phyloP scores from a whole-genome alignment of 148 eudicot species.

The Diospyros lotus region DNA sequence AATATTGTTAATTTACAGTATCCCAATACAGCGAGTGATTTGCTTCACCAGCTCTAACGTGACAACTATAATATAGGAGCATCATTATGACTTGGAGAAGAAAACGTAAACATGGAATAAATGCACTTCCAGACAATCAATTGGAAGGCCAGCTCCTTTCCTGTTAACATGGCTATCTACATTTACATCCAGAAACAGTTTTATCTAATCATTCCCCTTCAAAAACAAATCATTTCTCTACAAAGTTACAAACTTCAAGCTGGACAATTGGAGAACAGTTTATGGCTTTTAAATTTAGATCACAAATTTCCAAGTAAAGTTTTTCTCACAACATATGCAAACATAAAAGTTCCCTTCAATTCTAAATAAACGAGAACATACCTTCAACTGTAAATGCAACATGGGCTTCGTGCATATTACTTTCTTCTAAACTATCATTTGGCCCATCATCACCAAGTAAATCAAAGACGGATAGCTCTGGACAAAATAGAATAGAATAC shows the following conservation, averaged over 20 bases:
- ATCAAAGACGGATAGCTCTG: slow-evolving; percentile 67
- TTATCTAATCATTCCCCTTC: neutral
- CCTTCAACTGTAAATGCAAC: slow-evolving; percentile 82
- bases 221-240: neutral
- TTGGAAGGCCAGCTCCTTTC: neutral
- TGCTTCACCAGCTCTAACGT: neutral
- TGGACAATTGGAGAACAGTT: neutral
- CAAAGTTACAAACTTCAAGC: neutral
- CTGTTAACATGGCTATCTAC: neutral
- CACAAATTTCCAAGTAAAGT: neutral
- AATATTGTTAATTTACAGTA: neutral
- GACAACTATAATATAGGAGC: neutral
- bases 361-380: slow-evolving; percentile 18
- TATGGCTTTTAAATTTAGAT: neutral
- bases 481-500: slow-evolving; percentile 1
- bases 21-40: neutral
- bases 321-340: neutral
- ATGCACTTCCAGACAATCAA: neutral
- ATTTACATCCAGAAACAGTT: neutral
- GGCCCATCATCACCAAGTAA: slow-evolving; percentile 68
- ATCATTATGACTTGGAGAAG: neutral
- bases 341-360: neutral
- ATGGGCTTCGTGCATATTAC: slow-evolving; percentile 54
- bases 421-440: slow-evolving; percentile 30
- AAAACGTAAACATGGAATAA: neutral